Conservation (phyloP, 352 stramenopile genomes). For the Phytophthora foliorum region DNA sequence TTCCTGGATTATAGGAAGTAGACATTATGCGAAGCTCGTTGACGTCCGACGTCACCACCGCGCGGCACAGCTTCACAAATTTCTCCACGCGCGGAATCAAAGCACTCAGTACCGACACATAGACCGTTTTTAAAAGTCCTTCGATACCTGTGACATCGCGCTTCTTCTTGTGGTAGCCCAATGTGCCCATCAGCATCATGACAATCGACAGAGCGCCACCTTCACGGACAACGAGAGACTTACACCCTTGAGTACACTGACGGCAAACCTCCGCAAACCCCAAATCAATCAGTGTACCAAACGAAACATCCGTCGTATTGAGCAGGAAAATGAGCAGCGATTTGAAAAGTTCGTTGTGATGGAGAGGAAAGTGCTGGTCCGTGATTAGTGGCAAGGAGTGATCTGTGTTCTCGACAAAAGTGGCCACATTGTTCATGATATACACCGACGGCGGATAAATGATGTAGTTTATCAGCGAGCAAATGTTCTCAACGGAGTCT, state of each 20-base stretch:
- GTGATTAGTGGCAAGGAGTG: constrained; percentile 86
- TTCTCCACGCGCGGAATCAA: constrained; percentile 79
- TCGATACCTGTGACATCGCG: constrained; percentile 83
- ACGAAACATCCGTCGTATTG: constrained; percentile 71
- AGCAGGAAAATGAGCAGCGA: constrained; percentile 79
- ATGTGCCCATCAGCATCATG: constrained; percentile 88
- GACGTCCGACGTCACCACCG: constrained; percentile 72
- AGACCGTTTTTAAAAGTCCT: constrained; percentile 56
- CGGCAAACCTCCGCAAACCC: constrained; percentile 83
- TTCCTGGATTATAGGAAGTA: constrained; percentile 47
- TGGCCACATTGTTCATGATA: constrained; percentile 86
- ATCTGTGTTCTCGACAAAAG: constrained; percentile 90
- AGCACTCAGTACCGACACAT: constrained; percentile 54
- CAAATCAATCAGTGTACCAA: constrained; percentile 80
- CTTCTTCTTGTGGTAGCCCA: constrained; percentile 88
- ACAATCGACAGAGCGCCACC: constrained; percentile 85
- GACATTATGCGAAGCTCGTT: constrained; percentile 53
- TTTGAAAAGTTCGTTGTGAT: constrained; percentile 88
- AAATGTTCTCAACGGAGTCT: constrained; percentile 91
- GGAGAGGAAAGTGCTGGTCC: constrained; percentile 78
- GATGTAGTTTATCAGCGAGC: constrained; percentile 87
- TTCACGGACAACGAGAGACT: constrained; percentile 73
- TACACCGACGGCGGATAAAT: constrained; percentile 88
- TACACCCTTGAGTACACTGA: constrained; percentile 69
- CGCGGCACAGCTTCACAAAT: constrained; percentile 78